phyloP scores from a whole-genome alignment of 306 rosid genomes.

The Acmispon strigosus region DNA sequence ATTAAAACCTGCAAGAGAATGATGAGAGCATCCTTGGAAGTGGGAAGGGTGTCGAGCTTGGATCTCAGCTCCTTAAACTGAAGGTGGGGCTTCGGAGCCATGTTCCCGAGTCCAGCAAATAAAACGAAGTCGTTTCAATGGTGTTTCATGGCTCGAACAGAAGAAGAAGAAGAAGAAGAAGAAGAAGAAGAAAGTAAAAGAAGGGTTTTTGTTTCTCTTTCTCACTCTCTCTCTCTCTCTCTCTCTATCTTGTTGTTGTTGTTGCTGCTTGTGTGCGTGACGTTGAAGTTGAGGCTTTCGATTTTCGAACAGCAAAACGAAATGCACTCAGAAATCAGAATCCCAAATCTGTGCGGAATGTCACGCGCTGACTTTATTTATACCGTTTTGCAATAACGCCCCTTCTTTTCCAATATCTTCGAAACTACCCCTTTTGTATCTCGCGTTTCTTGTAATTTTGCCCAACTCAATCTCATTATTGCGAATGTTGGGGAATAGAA shows the following conservation, averaged over 20 bases:
- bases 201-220: constrained; percentile 15
- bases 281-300: background rate
- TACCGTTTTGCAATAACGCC: background rate
- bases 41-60: constrained; percentile 56
- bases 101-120: constrained; percentile 16
- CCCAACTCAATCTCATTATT: background rate
- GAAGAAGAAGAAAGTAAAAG: background rate
- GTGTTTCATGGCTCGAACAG: background rate
- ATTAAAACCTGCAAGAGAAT: constrained; percentile 59
- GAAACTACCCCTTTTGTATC: background rate
- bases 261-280: background rate
- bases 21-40: constrained; percentile 56
- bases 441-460: background rate
- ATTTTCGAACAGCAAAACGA: constrained; percentile 42
- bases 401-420: background rate
- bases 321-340: constrained; percentile 11
- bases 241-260: background rate
- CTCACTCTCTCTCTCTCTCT: too few relatives aligned
- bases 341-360: constrained; percentile 22
- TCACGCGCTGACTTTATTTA: constrained; percentile 28
- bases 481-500: too few relatives aligned
- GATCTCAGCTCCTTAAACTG: constrained; percentile 96
- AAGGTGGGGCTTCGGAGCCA: constrained; percentile 65
- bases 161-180: background rate
- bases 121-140: constrained; percentile 35